These are phyloP conservation scores for Psilocybe sp. DNA, from an alignment of 768 basidiomycete genomes.

Conservation along the genomic window DNA sequence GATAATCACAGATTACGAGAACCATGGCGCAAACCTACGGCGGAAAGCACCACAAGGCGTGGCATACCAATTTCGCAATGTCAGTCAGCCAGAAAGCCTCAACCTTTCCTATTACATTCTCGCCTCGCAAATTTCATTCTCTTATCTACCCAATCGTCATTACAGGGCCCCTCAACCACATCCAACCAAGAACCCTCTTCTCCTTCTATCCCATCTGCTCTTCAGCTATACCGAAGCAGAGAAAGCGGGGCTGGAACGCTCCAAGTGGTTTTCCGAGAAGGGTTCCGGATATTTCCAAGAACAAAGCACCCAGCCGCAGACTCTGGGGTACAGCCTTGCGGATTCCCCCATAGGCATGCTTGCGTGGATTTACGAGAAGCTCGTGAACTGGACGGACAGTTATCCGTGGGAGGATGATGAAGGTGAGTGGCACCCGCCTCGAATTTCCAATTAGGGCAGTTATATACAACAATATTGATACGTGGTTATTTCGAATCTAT, in stretches of 20 bases:
- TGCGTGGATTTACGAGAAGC: constrained; percentile 23
- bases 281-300: constrained; percentile 23
- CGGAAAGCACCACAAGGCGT: constrained; percentile 42
- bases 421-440: constrained; percentile 23
- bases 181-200: constrained; percentile 13
- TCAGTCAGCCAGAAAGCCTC: constrained; percentile 17
- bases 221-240: constrained; percentile 25
- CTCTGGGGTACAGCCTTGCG: constrained; percentile 37
- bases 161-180: neutral
- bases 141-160: neutral
- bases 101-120: neutral
- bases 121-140: neutral
- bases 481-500: neutral
- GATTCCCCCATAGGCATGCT: constrained; percentile 44
- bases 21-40: constrained; percentile 26
- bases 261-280: constrained; percentile 5
- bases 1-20: constrained; percentile 21
- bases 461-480: neutral
- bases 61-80: constrained; percentile 48
- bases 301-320: constrained; percentile 34
- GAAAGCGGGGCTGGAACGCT: neutral
- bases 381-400: constrained; percentile 1
- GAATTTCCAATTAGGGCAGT: neutral
- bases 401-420: constrained; percentile 40
- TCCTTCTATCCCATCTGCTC: constrained; percentile 24